A percentile compares a stretch with the other conserved stretches of the same genome.
Conservation (phyloP, 2,329 filamentous ascomycete species). For the Calonectria pseudoreteaudii region DNA sequence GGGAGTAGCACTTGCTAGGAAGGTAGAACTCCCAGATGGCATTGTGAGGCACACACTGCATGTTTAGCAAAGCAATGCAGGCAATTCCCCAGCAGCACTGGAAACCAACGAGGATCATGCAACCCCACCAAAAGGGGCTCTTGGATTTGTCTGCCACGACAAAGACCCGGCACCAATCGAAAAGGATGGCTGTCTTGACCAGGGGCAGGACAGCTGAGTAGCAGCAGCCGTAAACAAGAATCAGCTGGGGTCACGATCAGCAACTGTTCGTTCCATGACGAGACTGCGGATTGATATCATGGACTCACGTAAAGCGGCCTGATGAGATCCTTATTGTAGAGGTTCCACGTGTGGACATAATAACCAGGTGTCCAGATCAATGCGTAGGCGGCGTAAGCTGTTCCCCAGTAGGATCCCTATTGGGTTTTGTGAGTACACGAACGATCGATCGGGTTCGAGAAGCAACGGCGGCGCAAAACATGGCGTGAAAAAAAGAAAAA, state of each 20-base stretch:
- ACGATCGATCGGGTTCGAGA: not conserved
- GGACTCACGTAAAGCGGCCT: constrained; percentile 18
- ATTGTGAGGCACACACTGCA: constrained; percentile 24
- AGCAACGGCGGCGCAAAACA: not conserved
- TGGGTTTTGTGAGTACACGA: not conserved
- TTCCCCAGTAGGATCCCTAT: constrained; percentile 27
- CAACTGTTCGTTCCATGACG: too few species aligned
- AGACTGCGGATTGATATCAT: not conserved
- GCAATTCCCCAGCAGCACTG: constrained; percentile 23
- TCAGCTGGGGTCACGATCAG: not conserved
- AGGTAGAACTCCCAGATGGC: constrained; percentile 30
- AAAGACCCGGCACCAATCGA: constrained; percentile 29
- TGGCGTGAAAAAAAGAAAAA: not conserved
- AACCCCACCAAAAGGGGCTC: constrained; percentile 26
- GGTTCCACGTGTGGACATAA: constrained; percentile 27
- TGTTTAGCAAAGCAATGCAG: constrained; percentile 25
- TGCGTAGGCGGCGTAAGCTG: constrained; percentile 15
- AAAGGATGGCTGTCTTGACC: constrained; percentile 23
- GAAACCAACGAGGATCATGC: constrained; percentile 6
- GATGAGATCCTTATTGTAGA: constrained; percentile 14
- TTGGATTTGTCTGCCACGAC: not conserved
- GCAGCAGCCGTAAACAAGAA: constrained; percentile 26
- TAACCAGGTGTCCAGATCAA: constrained; percentile 24
- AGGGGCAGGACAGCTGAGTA: constrained; percentile 25
- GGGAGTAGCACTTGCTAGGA: constrained; percentile 17